Evolutionary conservation across 1,284 basidiomycete genomes (phyloP).

Genomic region (Volvariella surrecta): DNA sequence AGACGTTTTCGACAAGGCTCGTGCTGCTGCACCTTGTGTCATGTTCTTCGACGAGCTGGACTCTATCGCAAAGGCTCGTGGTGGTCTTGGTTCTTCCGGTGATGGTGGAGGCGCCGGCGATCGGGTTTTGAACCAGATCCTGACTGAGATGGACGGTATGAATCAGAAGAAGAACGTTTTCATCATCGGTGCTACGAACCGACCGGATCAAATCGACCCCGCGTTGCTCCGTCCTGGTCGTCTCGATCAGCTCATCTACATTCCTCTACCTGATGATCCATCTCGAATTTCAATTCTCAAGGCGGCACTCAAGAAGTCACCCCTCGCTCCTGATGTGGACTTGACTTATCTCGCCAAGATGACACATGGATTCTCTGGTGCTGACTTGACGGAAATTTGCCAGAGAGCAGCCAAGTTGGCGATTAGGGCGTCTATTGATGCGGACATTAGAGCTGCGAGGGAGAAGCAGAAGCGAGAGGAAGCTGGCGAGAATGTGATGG

Average conservation of each 20-base stretch:
- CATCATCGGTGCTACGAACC: conserved; percentile 97
- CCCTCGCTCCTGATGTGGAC: conserved; percentile 82
- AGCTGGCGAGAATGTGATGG: conserved; percentile 60
- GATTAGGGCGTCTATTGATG: conserved; percentile 91
- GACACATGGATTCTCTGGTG: conserved; percentile 98
- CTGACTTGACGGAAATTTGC: conserved; percentile 98
- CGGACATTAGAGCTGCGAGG: conserved; percentile 76
- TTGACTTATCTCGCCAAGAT: conserved; percentile 85
- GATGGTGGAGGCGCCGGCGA: conserved; percentile 95
- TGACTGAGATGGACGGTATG: conserved; percentile 99
- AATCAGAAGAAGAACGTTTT: conserved; percentile 99
- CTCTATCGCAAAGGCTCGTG: conserved; percentile 96
- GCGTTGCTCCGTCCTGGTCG: conserved; percentile 97
- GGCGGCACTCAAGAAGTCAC: conserved; percentile 90
- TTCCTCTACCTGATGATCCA: conserved; percentile 88
- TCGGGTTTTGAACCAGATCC: conserved; percentile 94
- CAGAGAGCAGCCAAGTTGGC: conserved; percentile 96
- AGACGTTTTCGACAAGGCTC: conserved; percentile 99
- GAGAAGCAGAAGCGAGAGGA: conserved; percentile 84
- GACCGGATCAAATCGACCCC: conserved; percentile 98
- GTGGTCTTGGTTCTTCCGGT: conserved; percentile 63
- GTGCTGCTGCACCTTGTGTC: conserved; percentile 96
- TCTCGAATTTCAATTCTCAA: conserved; percentile 89
- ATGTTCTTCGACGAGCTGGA: conserved; percentile 99
- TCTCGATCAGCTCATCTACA: conserved; percentile 93